These are phyloP conservation scores for Cetradonia linearis DNA, from an alignment of 495 filamentous ascomycete genomes.

Conservation along the genomic window DNA sequence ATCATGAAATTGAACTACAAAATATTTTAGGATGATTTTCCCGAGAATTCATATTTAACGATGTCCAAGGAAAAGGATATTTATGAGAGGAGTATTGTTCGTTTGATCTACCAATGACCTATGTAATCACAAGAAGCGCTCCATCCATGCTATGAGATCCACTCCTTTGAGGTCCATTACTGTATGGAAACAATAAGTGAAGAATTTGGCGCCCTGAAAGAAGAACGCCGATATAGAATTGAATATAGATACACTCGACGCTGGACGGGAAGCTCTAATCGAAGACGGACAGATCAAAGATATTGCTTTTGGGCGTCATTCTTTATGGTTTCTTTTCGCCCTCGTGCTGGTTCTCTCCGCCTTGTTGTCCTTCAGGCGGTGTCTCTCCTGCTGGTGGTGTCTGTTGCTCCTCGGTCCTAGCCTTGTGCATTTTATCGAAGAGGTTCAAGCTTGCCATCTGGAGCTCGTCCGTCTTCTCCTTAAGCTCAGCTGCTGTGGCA, in stretches of 20 bases:
- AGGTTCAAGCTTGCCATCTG: conserved; percentile 91
- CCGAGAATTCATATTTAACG: not conserved
- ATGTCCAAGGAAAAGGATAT: not conserved
- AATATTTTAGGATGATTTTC: not conserved
- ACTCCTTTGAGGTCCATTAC: conserved; percentile 12
- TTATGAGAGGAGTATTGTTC: conserved; percentile 20
- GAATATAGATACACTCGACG: conserved; percentile 21
- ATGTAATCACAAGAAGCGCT: conserved; percentile 25
- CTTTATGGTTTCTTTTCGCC: conserved; percentile 80
- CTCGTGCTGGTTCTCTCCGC: conserved; percentile 40
- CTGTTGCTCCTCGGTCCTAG: conserved; percentile 59
- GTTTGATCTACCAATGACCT: conserved; percentile 9
- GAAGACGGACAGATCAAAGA: not conserved
- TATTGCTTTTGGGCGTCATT: conserved; percentile 11
- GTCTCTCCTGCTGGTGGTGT: conserved; percentile 33
- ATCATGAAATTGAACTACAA: not conserved
- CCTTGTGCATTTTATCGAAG: conserved; percentile 99
- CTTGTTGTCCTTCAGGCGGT: conserved; percentile 25
- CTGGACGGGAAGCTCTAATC: conserved; percentile 12
- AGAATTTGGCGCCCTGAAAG: conserved; percentile 6
- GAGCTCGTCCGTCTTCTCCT: conserved; percentile 96
- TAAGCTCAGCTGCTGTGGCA: conserved; percentile 79
- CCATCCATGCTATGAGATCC: conserved; percentile 14
- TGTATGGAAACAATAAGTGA: conserved; percentile 15
- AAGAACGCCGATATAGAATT: conserved; percentile 16